These are phyloP conservation scores for Backusella parvicylindrica DNA, from an alignment of 192 early-diverging fungal genomes.

Conservation along the genomic window DNA sequence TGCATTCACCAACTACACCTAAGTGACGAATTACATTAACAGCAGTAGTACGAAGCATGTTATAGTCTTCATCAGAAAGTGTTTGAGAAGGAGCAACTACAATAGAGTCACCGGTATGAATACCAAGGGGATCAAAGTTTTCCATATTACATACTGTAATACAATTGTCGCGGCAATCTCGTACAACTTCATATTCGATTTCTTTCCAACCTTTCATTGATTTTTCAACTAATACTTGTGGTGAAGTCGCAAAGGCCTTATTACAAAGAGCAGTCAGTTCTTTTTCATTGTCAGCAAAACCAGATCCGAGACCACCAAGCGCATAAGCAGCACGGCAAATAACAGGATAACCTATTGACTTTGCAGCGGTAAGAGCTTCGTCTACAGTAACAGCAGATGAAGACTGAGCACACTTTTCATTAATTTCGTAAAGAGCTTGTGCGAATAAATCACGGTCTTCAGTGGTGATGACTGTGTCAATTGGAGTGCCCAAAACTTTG, in stretches of 20 bases:
- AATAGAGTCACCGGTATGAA: slow-evolving; percentile 99
- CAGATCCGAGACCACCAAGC: slow-evolving; percentile 95
- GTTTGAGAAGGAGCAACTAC: slow-evolving; percentile 98
- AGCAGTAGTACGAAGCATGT: slow-evolving; percentile 96
- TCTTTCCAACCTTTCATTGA: slow-evolving; percentile 99
- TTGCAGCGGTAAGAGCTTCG: slow-evolving; percentile 85
- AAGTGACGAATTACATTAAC: slow-evolving; percentile 96
- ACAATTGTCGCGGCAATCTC: slow-evolving; percentile 93
- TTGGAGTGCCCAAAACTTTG: slow-evolving; percentile 92
- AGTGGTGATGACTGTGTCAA: slow-evolving; percentile 92
- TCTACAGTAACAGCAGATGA: slow-evolving; percentile 75
- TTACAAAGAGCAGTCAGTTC: slow-evolving; percentile 77
- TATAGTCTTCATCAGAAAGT: slow-evolving; percentile 95
- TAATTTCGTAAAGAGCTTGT: slow-evolving; percentile 79
- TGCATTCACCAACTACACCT: slow-evolving; percentile 99
- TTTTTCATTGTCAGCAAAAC: slow-evolving; percentile 89
- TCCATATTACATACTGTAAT: slow-evolving; percentile 99
- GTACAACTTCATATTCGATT: slow-evolving; percentile 98
- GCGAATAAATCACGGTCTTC: slow-evolving; percentile 98
- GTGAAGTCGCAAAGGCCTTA: slow-evolving; percentile 88
- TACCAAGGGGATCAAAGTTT: slow-evolving; percentile 99
- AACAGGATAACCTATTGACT: slow-evolving; percentile 90
- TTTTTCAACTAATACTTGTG: slow-evolving; percentile 92
- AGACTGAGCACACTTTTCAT: slow-evolving; percentile 89
- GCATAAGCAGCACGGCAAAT: slow-evolving; percentile 96